Evolutionary conservation across 352 stramenopile genomes (phyloP), one percentile per base, ranked within the genome.

Genomic region (Globisporangium sylvaticum): DNA sequence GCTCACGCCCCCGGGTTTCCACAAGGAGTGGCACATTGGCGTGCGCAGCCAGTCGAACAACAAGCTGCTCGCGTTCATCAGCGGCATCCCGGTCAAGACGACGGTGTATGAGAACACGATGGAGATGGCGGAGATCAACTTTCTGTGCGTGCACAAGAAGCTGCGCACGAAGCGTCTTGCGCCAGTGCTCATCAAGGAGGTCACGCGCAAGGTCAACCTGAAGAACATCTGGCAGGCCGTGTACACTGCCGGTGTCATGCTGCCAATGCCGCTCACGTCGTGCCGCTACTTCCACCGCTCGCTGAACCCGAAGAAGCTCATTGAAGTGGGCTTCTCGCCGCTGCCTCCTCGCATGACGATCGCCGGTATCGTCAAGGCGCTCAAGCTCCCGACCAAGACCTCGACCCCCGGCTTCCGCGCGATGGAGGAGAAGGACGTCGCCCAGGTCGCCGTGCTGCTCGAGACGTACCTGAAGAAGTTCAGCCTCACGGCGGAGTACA

Each of bases 81-180:
- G 88, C 18, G 97, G 84, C 10, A 94, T 99, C 62, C 97, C 97
- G 1, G 95, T 90, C 64, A 88, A 74, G 46, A 76, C 92, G 4
- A 71, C 76, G 31, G 90, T 94, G 27, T 87, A 94, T 72, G 64
- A 72, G 1, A 48, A 86, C 20, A 67, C 63, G 22, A 67, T 92
- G 63, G 20, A 56, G 1, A 88, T 93, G 77, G 96, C 96, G 1
- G 96, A 99, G 77, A 98, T 99, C 66, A 99, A 99, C 78, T 99
- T 99, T 76, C 81, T 99, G 10, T 99, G 98, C 75, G 96, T 99
- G 10, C 97, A 99, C 87, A 99, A 99, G 83, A 99, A 98, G 73
- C 80, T 99, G 15, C 81, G 95, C 22, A 79, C 83, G n/a, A 98
- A 98, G 83, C 90, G 97, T 5, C 74, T 99, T 12, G 97, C 97